Base-by-base conservation (phyloP, 257 asterid species). In the Scutellaria barbata region DNA sequence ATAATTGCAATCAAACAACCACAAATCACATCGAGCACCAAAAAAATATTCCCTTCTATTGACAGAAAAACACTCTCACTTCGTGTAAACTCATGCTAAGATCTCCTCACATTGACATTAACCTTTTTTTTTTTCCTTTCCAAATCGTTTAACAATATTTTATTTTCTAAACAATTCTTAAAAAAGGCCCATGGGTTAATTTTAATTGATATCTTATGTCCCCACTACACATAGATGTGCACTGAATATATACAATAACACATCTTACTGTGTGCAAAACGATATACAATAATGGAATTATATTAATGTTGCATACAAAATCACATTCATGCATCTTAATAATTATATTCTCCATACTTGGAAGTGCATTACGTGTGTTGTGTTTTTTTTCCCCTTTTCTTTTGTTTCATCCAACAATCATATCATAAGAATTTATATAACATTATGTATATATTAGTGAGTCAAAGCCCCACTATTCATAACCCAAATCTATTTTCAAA, bases 11-110 rank as follows among this genome's bases (percentile, higher is more conserved):
- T 72, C 71, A 77, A 79, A 45, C 79, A 59, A 63, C 81, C 82
- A 80, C 85, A 53, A 79, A 76, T 75, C 84, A 78, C 90, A 84
- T 86, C 85, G 87, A 83, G 78, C 84, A 78, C 82, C 90, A 47
- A 71, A 74, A 84, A 76, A 71, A 64, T 81, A 80, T 80, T 83
- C 84, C 78, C 75, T 71, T 25, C 59, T 76, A 13, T 57, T 70
- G 43, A 47, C 69, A 61, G 16, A 66, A 56, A 63, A 55, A 63
- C 74, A 63, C 47, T 59, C 14, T 81, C 72, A 54, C 55, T 57
- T 12, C 18, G 13, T 47, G 10, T 43, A 74, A 57, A 58, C 77
- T 22, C 62, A 56, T 54, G 42, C 48, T 71, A 69, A 51, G 8
- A 50, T 61, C 54, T 68, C 63, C 55, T 72, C 42, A 53, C 67